phyloP scores from a whole-genome alignment of 208 protist species.

The Sergeia podlipaevii region DNA sequence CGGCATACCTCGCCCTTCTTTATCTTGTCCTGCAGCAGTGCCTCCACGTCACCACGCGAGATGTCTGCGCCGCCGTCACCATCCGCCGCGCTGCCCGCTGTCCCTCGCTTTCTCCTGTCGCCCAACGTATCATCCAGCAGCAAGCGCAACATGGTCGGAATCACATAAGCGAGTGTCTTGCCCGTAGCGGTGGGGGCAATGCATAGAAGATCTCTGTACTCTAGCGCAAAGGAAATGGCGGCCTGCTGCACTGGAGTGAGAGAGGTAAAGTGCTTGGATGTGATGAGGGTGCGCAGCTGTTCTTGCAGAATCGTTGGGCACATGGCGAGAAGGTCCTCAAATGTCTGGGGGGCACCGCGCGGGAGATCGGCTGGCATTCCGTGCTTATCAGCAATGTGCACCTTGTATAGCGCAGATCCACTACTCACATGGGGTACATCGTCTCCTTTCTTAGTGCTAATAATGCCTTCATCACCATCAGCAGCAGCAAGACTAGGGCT shows the following conservation, averaged over 20 bases:
- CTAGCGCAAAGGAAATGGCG: constrained; percentile 51
- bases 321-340: constrained; percentile 50
- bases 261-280: constrained; percentile 8
- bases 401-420: constrained; percentile 30
- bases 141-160: constrained; percentile 74
- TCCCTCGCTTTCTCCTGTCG: too few species aligned
- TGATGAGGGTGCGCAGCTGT: constrained; percentile 37
- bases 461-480: too few species aligned
- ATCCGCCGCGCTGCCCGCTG: background rate
- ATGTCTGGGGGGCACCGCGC: constrained; percentile 26
- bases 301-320: constrained; percentile 32
- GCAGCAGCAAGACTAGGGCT: too few species aligned
- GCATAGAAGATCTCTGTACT: constrained; percentile 80
- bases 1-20: constrained; percentile 63
- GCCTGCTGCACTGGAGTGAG: constrained; percentile 61
- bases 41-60: constrained; percentile 44
- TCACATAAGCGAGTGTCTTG: constrained; percentile 91
- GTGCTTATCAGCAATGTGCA: constrained; percentile 54
- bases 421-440: too few species aligned
- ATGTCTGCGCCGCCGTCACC: constrained; percentile 11
- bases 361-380: constrained; percentile 76
- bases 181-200: constrained; percentile 87
- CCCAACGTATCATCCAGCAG: constrained; percentile 24
- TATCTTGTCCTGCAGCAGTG: constrained; percentile 61
- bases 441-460: too few species aligned